These are phyloP conservation scores for Phytopythium sindhum DNA, from an alignment of 352 stramenopile species.

Conservation along the genomic window DNA sequence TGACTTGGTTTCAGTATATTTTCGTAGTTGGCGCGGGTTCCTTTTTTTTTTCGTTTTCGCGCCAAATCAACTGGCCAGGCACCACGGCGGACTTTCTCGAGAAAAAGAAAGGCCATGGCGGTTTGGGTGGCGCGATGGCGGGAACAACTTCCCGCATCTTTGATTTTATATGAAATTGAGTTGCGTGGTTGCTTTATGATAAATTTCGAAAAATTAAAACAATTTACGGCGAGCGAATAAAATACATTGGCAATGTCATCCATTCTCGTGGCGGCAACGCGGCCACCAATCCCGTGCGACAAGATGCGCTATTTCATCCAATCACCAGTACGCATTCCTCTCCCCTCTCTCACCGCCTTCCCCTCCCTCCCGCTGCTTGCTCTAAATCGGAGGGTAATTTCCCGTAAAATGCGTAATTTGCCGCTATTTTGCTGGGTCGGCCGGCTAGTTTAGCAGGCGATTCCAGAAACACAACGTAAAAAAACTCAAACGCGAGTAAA, in stretches of 20 bases:
- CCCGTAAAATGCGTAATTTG: not conserved
- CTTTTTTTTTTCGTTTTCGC: not conserved
- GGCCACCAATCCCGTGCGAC: slow-evolving; percentile 2
- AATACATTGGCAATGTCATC: not conserved
- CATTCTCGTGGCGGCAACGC: too few species aligned
- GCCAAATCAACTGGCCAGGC: not conserved
- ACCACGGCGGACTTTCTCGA: not conserved
- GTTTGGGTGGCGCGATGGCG: too few species aligned
- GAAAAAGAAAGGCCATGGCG: not conserved
- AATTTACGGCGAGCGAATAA: too few species aligned
- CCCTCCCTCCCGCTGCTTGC: not conserved
- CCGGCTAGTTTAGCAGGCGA: too few species aligned
- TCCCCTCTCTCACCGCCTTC: slow-evolving; percentile 4
- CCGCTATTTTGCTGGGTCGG: not conserved
- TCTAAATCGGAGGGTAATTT: not conserved
- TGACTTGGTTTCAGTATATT: not conserved
- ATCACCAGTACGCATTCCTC: not conserved
- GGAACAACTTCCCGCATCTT: not conserved
- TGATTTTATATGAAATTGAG: not conserved
- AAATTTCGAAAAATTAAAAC: not conserved
- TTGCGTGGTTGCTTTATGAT: not conserved
- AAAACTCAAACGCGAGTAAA: not conserved
- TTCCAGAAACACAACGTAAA: slow-evolving; percentile 1
- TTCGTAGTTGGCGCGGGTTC: not conserved
- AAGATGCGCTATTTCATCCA: not conserved